Conservation (phyloP, 257 asterid species). For the Primulina eburnea region DNA sequence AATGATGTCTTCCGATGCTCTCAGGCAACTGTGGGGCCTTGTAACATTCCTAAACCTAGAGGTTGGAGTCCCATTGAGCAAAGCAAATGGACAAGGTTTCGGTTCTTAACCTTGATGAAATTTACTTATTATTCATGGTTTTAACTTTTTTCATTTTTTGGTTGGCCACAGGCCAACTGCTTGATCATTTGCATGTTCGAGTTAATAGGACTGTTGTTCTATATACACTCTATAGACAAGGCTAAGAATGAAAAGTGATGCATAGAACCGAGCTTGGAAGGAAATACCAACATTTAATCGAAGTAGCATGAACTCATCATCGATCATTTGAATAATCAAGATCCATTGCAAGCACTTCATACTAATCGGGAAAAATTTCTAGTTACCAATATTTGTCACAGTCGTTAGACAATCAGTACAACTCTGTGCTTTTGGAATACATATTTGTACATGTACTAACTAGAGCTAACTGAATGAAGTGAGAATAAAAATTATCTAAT, state of each 20-base stretch:
- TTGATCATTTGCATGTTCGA: not conserved
- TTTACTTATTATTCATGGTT: slow-evolving; percentile 16
- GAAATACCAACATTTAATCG: not conserved
- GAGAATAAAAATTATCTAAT: no score
- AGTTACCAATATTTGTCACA: not conserved
- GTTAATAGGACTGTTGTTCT: not conserved
- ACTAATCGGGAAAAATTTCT: no score
- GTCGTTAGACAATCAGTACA: not conserved
- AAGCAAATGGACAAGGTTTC: slow-evolving; percentile 94
- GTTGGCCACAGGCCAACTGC: not conserved
- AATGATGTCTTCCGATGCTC: slow-evolving; percentile 29
- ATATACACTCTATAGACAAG: not conserved
- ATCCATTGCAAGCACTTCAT: not conserved
- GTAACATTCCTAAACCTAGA: slow-evolving; percentile 89
- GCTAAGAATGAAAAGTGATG: not conserved
- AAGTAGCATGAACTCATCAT: not conserved
- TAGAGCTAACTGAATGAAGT: not conserved
- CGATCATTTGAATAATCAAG: not conserved
- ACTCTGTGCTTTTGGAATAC: not conserved
- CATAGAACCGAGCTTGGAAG: not conserved
- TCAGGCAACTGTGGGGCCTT: slow-evolving; percentile 94
- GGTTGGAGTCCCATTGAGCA: slow-evolving; percentile 94
- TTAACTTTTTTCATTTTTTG: not conserved
- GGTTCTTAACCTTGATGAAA: slow-evolving; percentile 19
- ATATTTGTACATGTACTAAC: not conserved